Evolutionary conservation across 148 eudicot species (phyloP).

Genomic region (Chenopodium berlandieri): DNA sequence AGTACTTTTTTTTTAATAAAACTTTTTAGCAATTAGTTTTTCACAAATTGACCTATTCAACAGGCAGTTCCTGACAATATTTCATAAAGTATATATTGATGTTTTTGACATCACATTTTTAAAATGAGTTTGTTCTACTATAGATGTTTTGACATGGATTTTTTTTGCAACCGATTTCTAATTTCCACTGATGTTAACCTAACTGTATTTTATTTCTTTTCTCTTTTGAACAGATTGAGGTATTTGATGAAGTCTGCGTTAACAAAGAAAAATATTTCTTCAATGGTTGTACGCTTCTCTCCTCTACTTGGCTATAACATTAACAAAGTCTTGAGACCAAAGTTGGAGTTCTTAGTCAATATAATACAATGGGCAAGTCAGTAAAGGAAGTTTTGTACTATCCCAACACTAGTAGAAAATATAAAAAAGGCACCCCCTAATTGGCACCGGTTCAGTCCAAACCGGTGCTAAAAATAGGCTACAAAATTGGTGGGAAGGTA

Average conservation of each 20-base stretch:
- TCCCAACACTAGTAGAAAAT: too few relatives aligned
- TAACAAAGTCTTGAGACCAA: constrained; percentile 67
- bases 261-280: constrained; percentile 50
- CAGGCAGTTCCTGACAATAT: too few relatives aligned
- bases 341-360: constrained; percentile 58
- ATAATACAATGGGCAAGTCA: constrained; percentile 52
- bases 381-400: constrained; percentile 22
- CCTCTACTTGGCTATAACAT: constrained; percentile 78
- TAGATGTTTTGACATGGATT: neutral
- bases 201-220: neutral
- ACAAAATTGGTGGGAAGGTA: too few relatives aligned
- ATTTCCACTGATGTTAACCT: neutral
- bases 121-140: neutral
- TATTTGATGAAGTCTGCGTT: constrained; percentile 61
- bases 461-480: too few relatives aligned
- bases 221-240: constrained; percentile 41
- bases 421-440: too few relatives aligned
- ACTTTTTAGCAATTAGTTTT: too few relatives aligned
- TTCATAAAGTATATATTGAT: too few relatives aligned
- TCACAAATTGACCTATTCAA: too few relatives aligned
- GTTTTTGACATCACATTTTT: neutral
- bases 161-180: neutral
- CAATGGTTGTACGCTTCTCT: constrained; percentile 75
- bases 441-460: too few relatives aligned
- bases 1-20: too few relatives aligned